phyloP scores from a whole-genome alignment of 2,329 filamentous ascomycete genomes.

The Tricladium varicosporioides region DNA sequence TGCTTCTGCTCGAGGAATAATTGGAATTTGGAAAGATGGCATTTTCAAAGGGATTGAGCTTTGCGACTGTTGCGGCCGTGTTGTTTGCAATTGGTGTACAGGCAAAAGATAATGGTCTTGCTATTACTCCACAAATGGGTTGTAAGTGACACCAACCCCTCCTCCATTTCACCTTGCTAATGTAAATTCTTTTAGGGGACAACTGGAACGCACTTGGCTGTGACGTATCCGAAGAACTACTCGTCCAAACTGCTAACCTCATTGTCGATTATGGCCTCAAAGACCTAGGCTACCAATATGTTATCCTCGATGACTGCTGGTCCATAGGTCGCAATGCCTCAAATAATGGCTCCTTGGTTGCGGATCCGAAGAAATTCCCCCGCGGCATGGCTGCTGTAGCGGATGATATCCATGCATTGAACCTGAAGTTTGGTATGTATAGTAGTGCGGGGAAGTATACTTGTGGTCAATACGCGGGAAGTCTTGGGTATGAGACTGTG shows the following conservation, averaged over 20 bases:
- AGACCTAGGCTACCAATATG: conserved; percentile 55
- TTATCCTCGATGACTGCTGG: conserved; percentile 56
- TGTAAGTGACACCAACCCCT: conserved; percentile 28
- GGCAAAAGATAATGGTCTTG: conserved; percentile 41
- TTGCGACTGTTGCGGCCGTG: conserved; percentile 6
- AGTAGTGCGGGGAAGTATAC: conserved; percentile 43
- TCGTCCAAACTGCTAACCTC: conserved; percentile 45
- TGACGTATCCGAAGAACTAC: conserved; percentile 48
- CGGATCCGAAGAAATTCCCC: conserved; percentile 44
- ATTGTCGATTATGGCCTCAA: conserved; percentile 49
- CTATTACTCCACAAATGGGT: conserved; percentile 42
- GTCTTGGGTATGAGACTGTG: conserved; percentile 47
- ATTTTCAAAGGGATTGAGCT: conserved; percentile 11
- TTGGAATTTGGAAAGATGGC: conserved; percentile 4
- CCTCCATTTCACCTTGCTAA: neutral
- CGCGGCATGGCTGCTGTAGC: conserved; percentile 47
- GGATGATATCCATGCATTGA: conserved; percentile 45
- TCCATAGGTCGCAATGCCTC: conserved; percentile 41
- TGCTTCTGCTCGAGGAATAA: neutral
- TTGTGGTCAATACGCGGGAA: conserved; percentile 42
- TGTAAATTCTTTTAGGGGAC: conserved; percentile 17
- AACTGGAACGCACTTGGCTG: conserved; percentile 52
- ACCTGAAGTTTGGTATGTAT: conserved; percentile 53
- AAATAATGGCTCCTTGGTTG: conserved; percentile 41
- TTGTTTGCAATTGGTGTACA: conserved; percentile 17